These are phyloP conservation scores for Cladosporium velox DNA, from an alignment of 2,329 filamentous ascomycete genomes.

Conservation along the genomic window DNA sequence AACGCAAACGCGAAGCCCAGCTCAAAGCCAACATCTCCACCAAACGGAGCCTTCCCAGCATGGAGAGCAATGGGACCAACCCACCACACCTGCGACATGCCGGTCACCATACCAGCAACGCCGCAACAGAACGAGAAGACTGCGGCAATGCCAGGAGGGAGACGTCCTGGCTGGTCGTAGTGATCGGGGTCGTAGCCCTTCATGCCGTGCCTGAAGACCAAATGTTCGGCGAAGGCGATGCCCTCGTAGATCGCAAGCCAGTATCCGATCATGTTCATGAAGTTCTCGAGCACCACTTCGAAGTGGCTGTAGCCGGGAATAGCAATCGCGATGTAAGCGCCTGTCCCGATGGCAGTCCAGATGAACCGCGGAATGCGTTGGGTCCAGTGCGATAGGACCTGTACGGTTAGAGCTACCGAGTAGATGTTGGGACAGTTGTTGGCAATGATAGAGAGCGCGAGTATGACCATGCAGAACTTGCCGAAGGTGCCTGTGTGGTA, in stretches of 20 bases:
- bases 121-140: constrained; percentile 64
- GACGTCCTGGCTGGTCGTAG: constrained; percentile 59
- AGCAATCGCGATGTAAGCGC: constrained; percentile 67
- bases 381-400: constrained; percentile 62
- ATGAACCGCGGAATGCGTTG: constrained; percentile 66
- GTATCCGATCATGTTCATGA: constrained; percentile 65
- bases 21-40: constrained; percentile 66
- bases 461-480: constrained; percentile 62
- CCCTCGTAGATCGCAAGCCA: constrained; percentile 75
- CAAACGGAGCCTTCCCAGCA: constrained; percentile 54
- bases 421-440: constrained; percentile 58
- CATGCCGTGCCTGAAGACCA: constrained; percentile 66
- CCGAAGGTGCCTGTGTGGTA: constrained; percentile 65
- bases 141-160: constrained; percentile 67
- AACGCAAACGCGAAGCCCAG: constrained; percentile 64
- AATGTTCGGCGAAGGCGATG: constrained; percentile 66
- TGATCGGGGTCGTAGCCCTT: constrained; percentile 59
- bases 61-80: constrained; percentile 66
- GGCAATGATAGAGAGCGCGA: constrained; percentile 48
- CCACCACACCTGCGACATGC: constrained; percentile 71
- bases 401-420: constrained; percentile 66
- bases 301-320: constrained; percentile 70
- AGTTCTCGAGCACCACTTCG: constrained; percentile 65
- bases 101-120: constrained; percentile 64
- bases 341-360: constrained; percentile 64